Base-by-base conservation (phyloP, 1,284 basidiomycete species). In the Kalmanozyma brasiliensis region DNA sequence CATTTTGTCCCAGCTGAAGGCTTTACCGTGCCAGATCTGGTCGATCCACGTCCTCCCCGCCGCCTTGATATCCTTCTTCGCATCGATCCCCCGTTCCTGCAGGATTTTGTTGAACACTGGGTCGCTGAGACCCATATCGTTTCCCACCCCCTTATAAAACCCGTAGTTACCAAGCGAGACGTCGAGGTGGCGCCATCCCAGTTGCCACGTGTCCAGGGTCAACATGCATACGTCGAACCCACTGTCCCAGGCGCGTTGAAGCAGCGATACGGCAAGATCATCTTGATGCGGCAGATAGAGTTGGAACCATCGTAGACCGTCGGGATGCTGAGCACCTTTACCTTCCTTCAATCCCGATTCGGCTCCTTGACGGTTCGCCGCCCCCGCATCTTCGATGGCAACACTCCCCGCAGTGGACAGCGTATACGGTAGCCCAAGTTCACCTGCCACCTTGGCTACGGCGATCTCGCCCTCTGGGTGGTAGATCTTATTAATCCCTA, bases 401-500 rank as follows among this genome's bases (percentile, higher is more conserved):
- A 88, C 86, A 14, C 87, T 85, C 0, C 89, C 85, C 2, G 89
- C 90, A 0, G 90, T 89, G 55, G 90, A 91, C 72, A 92, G 84
- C 66, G 89, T 87, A 73, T 88, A 87, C 0, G 90, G 89, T 0
- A 93, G 84, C 0, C 87, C 87, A 2, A 91, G 84, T 14, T 85
- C 86, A 2, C 83, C 84, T 0, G 88, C 90, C 0, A 90, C 90
- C 4, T 85, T 84, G 0, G 90, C 90, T 2, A 88, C 84, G 1
- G 87, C 89, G 16, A 89, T 82, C 72, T 93, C 91, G 0, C 86
- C 91, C 30, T 90, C 88, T 0, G 83, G 82, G 71, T 89, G 87
- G 69, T 89, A 86, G 58, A 90, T 87, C 43, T 86, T 87, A 75
- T 91, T 91, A 3, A 89, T 88, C 7, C 91, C 91, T 36, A 93